Percentiles rank a stretch among this genome's conserved stretches.
Evolutionary conservation across 495 filamentous ascomycete species (phyloP).

Genomic region (Aspergillus wentii): DNA sequence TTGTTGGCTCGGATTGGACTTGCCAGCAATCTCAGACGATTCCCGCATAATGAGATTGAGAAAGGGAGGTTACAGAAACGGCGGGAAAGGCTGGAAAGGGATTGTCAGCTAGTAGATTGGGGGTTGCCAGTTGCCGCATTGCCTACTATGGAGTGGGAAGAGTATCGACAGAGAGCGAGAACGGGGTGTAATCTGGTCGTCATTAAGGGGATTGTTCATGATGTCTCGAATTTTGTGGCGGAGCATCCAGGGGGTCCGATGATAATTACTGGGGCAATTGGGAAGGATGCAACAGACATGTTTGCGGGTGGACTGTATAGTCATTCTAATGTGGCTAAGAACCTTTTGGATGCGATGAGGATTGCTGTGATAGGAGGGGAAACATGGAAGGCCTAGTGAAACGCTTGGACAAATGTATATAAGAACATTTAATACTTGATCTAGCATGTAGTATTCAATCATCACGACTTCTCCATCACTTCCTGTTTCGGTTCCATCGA

Average conservation of each 20-base stretch:
- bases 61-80: constrained; percentile 86
- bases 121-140: constrained; percentile 78
- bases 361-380: constrained; percentile 88
- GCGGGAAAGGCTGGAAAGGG: constrained; percentile 91
- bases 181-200: constrained; percentile 61
- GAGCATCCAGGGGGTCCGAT: constrained; percentile 86
- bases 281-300: constrained; percentile 89
- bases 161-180: constrained; percentile 57
- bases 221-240: constrained; percentile 78
- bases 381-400: no score
- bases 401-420: no score
- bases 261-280: constrained; percentile 73
- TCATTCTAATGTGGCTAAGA: constrained; percentile 89
- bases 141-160: constrained; percentile 85
- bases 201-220: constrained; percentile 83
- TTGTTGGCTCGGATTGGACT: constrained; percentile 78
- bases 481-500: no score
- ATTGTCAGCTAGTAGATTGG: constrained; percentile 79
- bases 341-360: constrained; percentile 82
- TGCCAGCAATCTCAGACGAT: constrained; percentile 84
- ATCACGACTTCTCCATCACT: no score
- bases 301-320: constrained; percentile 93
- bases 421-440: no score
- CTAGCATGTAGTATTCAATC: no score
- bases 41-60: constrained; percentile 87